Conservation (phyloP, 106 monocot genomes). For the Allium fistulosum region DNA sequence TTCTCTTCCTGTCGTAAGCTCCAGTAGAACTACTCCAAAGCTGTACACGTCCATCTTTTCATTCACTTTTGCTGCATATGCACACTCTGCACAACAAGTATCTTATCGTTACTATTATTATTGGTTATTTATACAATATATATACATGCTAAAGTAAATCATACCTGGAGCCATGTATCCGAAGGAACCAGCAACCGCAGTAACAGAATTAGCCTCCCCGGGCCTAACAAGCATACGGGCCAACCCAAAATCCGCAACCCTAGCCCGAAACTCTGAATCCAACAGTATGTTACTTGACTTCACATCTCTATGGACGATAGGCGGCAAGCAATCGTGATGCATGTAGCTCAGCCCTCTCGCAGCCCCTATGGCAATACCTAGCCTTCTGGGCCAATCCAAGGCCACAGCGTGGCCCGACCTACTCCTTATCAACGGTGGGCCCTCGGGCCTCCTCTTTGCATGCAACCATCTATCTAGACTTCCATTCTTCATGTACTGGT, state of each 20-base stretch:
- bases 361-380: conserved; percentile 61
- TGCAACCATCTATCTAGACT: conserved; percentile 75
- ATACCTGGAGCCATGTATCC: conserved; percentile 93
- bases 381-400: conserved; percentile 76
- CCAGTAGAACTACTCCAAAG: conserved; percentile 86
- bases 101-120: too few relatives aligned
- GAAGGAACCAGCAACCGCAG: conserved; percentile 55
- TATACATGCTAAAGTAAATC: not conserved
- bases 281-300: conserved; percentile 86
- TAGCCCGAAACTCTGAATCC: conserved; percentile 47
- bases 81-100: conserved; percentile 36
- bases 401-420: not conserved
- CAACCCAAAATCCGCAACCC: conserved; percentile 80
- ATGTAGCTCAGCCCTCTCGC: conserved; percentile 70
- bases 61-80: conserved; percentile 36
- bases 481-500: conserved; percentile 77
- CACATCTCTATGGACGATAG: conserved; percentile 73
- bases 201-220: conserved; percentile 18
- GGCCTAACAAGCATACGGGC: conserved; percentile 38
- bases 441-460: not conserved
- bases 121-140: too few relatives aligned
- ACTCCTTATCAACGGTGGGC: conserved; percentile 13
- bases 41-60: conserved; percentile 79
- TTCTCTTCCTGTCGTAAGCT: conserved; percentile 57
- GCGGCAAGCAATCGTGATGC: conserved; percentile 67